Evolutionary conservation across 768 basidiomycete genomes (phyloP).

Genomic region (Lanmaoa pseudosensibilis): DNA sequence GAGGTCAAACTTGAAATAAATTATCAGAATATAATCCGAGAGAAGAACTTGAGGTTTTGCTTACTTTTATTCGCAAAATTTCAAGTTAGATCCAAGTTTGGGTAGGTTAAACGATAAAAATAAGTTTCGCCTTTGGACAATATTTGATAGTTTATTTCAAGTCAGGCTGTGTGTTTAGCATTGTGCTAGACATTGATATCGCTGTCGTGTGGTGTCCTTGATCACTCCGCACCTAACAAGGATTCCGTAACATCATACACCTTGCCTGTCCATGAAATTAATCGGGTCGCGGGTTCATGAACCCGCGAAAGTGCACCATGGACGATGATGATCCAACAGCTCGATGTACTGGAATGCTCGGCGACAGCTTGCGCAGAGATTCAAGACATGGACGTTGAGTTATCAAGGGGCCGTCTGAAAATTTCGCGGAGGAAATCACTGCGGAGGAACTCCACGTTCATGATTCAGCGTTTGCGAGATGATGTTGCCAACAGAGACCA

Average conservation of each 20-base stretch:
- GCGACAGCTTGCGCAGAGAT: constrained; percentile 48
- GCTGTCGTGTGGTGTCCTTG: too few species aligned
- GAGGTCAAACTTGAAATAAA: too few species aligned
- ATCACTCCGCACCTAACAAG: constrained; percentile 56
- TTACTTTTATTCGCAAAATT: too few species aligned
- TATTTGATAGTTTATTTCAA: too few species aligned
- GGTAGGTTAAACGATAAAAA: too few species aligned
- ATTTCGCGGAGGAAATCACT: background rate
- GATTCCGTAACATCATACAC: constrained; percentile 81
- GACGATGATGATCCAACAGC: constrained; percentile 81
- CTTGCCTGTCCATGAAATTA: constrained; percentile 70
- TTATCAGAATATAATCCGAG: too few species aligned
- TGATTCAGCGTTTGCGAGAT: constrained; percentile 10
- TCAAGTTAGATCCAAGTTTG: too few species aligned
- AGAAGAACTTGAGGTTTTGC: too few species aligned
- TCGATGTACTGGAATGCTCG: constrained; percentile 52
- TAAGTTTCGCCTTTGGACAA: too few species aligned
- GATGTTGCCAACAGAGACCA: constrained; percentile 11
- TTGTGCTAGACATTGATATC: too few species aligned
- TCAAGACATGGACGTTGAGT: constrained; percentile 15
- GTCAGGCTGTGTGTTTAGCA: too few species aligned
- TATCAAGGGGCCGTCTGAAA: background rate
- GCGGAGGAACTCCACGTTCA: background rate
- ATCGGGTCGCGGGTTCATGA: constrained; percentile 42
- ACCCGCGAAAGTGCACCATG: constrained; percentile 48